These are phyloP conservation scores for Alternaria novae-zelandiae DNA, from an alignment of 2,329 filamentous ascomycete genomes.

Conservation along the genomic window DNA sequence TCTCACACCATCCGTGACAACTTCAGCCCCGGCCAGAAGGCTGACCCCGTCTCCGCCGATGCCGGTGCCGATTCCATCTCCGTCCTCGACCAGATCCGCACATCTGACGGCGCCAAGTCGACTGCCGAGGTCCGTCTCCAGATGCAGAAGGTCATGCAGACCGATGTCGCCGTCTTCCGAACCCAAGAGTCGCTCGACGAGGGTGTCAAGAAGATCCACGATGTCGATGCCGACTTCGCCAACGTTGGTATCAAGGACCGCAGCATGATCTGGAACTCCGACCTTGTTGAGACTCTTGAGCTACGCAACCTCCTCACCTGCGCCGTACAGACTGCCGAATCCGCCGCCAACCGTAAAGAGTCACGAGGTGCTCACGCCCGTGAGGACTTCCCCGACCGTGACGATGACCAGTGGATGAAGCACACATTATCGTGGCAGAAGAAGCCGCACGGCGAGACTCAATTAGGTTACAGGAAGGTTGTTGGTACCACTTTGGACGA, in stretches of 20 bases:
- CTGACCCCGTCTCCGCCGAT: slow-evolving; percentile 80
- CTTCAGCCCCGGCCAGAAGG: slow-evolving; percentile 81
- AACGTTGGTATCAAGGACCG: slow-evolving; percentile 96
- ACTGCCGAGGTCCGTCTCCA: slow-evolving; percentile 86
- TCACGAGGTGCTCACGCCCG: slow-evolving; percentile 96
- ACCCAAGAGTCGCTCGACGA: slow-evolving; percentile 93
- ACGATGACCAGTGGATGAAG: slow-evolving; percentile 99
- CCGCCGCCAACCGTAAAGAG: slow-evolving; percentile 94
- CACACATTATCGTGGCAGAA: slow-evolving; percentile 97
- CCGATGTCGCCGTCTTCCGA: slow-evolving; percentile 94
- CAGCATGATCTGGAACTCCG: slow-evolving; percentile 99
- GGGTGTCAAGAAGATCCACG: slow-evolving; percentile 85
- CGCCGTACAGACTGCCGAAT: slow-evolving; percentile 91
- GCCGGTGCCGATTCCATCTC: slow-evolving; percentile 87
- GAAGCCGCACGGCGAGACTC: slow-evolving; percentile 83
- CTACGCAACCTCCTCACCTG: slow-evolving; percentile 94
- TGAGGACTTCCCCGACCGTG: slow-evolving; percentile 94
- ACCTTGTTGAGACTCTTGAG: slow-evolving; percentile 95
- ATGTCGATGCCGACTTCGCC: slow-evolving; percentile 80
- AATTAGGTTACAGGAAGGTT: slow-evolving; percentile 85
- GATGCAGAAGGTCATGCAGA: slow-evolving; percentile 99
- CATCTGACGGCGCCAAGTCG: slow-evolving; percentile 80
- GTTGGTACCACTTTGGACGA: slow-evolving; percentile 86
- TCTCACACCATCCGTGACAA: slow-evolving; percentile 97
- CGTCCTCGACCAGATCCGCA: slow-evolving; percentile 85